Percentiles rank a stretch among this genome's conserved stretches.
phyloP scores from a whole-genome alignment of 768 basidiomycete species.

The Rossbeevera mucosa region DNA sequence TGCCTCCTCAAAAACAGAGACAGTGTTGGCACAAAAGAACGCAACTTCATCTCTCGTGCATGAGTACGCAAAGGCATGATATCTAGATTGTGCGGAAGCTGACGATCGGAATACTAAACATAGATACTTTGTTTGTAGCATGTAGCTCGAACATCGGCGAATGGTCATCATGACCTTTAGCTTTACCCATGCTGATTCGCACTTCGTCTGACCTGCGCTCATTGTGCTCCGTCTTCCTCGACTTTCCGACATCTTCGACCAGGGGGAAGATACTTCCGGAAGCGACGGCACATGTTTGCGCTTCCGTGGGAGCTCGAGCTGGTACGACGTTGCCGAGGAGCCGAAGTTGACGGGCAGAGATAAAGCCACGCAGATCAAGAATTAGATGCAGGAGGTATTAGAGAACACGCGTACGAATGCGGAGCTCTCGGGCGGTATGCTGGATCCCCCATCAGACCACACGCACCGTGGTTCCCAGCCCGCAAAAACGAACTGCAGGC shows the following conservation, averaged over 20 bases:
- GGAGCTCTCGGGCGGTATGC: constrained; percentile 1
- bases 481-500: no score
- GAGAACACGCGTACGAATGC: background rate
- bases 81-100: constrained; percentile 16
- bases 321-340: constrained; percentile 6
- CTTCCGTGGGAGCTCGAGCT: constrained; percentile 2
- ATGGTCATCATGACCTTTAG: constrained; percentile 11
- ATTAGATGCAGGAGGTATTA: constrained; percentile 3
- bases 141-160: background rate
- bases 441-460: no score
- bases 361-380: constrained; percentile 1
- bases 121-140: constrained; percentile 4
- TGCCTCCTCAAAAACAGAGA: constrained; percentile 73
- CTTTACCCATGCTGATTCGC: constrained; percentile 27
- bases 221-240: constrained; percentile 31
- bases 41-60: constrained; percentile 9
- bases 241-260: constrained; percentile 34
- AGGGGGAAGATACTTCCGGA: constrained; percentile 49
- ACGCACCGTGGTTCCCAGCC: no score
- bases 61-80: constrained; percentile 5
- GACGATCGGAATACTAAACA: constrained; percentile 22
- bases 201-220: constrained; percentile 41
- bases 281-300: constrained; percentile 2
- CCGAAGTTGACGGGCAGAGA: background rate
- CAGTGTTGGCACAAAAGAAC: constrained; percentile 26